Base-by-base conservation (phyloP, 805 yeast species). In the Vanderwaltozyma yarrowii region DNA sequence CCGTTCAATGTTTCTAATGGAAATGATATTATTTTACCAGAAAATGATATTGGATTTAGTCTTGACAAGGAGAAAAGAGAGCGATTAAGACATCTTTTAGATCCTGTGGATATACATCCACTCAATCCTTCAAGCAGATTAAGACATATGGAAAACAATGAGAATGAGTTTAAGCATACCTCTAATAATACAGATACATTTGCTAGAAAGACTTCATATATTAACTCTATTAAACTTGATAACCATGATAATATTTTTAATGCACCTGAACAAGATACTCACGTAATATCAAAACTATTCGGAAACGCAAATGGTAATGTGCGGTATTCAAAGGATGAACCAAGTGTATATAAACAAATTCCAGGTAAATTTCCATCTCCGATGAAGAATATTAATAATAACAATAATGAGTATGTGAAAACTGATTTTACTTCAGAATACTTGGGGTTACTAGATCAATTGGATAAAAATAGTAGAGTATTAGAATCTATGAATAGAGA, bases 321-420 rank as follows among this genome's bases (percentile, higher is more conserved):
- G 13, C 5, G 10, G 16, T 13, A 16, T 3, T 10, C n/a, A 12
- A 12, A 8, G 3, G 7, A 19, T 19, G 25, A 31, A 6, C 17
- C 15, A 5, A 20, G 5, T 19, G 4, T 17, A 31, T 20, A 31
- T 4, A 17, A 33, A 5, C 32, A 38, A 3, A 30, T 55, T 15
- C 62, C 62, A 3, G 62, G 62, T 10, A 54, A 55, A 36, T 58
- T 54, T 32, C 60, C 60, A n/a, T 49, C 59, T 2, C 58, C 61
- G 16, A 21, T 24, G 14, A 46, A 44, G 30, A 19, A 10, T 14
- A 9, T 15, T 5, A 11, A 14, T 12, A 12, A 8, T n/a, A 14
- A 5, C 14, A 14, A 15, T 5, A 20, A 27, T 10, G 39, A 37
- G n/a, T n/a, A n/a, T n/a, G n/a, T n/a, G n/a, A n/a, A n/a, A n/a